phyloP scores from a whole-genome alignment of 1,284 basidiomycete genomes.

The Austroboletus niveus region DNA sequence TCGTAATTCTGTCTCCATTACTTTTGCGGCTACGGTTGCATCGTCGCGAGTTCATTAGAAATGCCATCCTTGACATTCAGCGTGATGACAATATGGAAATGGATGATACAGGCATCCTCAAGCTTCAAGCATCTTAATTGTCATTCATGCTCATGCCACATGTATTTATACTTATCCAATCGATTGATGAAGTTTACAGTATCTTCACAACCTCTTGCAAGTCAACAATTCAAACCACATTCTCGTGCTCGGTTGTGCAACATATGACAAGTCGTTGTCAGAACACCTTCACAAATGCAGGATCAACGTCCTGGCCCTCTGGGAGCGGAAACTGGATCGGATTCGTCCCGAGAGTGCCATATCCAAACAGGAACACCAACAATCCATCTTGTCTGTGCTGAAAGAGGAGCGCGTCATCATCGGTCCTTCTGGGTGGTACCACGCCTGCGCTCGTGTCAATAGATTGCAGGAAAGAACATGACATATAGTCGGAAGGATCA shows the following conservation, averaged over 20 bases:
- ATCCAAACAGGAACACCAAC: conserved; percentile 20
- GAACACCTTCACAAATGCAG: conserved; percentile 24
- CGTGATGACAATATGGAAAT: no score
- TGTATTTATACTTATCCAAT: no score
- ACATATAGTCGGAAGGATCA: conserved; percentile 25
- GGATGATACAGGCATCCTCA: no score
- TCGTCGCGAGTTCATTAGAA: no score
- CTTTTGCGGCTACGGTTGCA: no score
- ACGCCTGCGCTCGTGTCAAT: conserved; percentile 7
- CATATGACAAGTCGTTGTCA: conserved; percentile 18
- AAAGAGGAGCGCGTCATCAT: conserved; percentile 13
- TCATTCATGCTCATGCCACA: no score
- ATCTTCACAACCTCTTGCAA: conserved; percentile 7
- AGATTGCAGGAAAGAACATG: background rate
- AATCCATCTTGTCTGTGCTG: background rate
- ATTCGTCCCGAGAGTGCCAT: conserved; percentile 22
- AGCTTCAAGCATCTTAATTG: no score
- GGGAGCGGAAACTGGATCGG: conserved; percentile 22
- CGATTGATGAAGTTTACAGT: background rate
- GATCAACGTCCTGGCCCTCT: conserved; percentile 3
- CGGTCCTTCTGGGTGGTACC: conserved; percentile 13
- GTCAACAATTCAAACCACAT: conserved; percentile 13
- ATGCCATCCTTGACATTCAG: no score
- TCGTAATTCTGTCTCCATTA: no score
- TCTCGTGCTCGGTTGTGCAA: conserved; percentile 6